A percentile compares a stretch with the other conserved stretches of the same genome.
Evolutionary conservation across 2,329 filamentous ascomycete genomes (phyloP).

Genomic region (Colletotrichum lini): DNA sequence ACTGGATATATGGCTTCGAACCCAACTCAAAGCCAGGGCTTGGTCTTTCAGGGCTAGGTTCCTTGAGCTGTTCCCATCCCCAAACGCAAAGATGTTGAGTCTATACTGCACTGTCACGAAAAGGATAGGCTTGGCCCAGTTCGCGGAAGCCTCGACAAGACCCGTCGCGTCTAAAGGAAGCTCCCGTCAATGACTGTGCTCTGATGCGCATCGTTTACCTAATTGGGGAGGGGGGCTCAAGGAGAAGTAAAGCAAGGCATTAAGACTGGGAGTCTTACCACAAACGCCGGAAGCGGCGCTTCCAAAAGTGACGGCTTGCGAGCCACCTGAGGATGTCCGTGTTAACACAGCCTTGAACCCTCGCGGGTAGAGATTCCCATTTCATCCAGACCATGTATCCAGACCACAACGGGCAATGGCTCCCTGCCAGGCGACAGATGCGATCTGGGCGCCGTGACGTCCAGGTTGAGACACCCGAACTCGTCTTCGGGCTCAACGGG

Average conservation of each 20-base stretch:
- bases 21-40: conserved; percentile 51
- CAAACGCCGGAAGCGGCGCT: conserved; percentile 58
- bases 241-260: not conserved
- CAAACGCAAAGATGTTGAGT: conserved; percentile 56
- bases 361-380: not conserved
- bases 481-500: conserved; percentile 55
- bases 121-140: conserved; percentile 43
- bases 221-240: not conserved
- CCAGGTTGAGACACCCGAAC: conserved; percentile 59
- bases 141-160: conserved; percentile 54
- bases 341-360: not conserved
- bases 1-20: conserved; percentile 44
- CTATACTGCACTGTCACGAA: conserved; percentile 45
- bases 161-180: conserved; percentile 49
- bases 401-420: conserved; percentile 57
- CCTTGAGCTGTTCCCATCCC: conserved; percentile 52
- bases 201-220: not conserved
- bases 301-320: conserved; percentile 60
- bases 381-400: conserved; percentile 58
- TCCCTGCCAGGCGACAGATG: not conserved
- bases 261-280: conserved; percentile 48
- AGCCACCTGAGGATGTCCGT: conserved; percentile 50
- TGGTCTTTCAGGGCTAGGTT: conserved; percentile 57
- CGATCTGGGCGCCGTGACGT: conserved; percentile 51
- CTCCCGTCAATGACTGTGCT: not conserved